phyloP scores from a whole-genome alignment of 768 basidiomycete genomes.

The Collybia sordida region DNA sequence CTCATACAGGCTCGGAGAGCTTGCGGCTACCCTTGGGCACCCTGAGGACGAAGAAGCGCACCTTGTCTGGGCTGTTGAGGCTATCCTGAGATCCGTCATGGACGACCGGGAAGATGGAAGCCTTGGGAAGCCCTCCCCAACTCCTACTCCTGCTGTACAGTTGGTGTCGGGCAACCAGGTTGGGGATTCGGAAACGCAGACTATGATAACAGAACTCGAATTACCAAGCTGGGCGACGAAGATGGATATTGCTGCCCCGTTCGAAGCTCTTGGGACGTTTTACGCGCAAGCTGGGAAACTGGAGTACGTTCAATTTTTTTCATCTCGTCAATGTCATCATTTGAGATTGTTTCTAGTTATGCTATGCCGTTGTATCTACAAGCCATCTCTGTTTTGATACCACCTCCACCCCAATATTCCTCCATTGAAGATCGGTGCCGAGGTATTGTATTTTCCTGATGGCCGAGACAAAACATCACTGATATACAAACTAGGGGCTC shows the following conservation, averaged over 20 bases:
- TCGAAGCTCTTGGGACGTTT: slow-evolving; percentile 64
- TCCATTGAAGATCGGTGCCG: slow-evolving; percentile 55
- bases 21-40: slow-evolving; percentile 32
- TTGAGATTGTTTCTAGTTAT: slow-evolving; percentile 36
- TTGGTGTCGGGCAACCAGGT: slow-evolving; percentile 6
- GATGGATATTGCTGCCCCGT: slow-evolving; percentile 63
- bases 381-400: slow-evolving; percentile 60
- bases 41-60: slow-evolving; percentile 42
- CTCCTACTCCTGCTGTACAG: background rate
- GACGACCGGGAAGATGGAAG: slow-evolving; percentile 10
- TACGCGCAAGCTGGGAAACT: slow-evolving; percentile 55
- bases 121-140: background rate
- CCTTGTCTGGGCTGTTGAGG: slow-evolving; percentile 42
- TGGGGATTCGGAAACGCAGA: slow-evolving; percentile 15
- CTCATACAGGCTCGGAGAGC: slow-evolving; percentile 43
- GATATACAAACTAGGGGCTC: slow-evolving; percentile 31
- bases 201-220: slow-evolving; percentile 49
- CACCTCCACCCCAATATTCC: slow-evolving; percentile 35
- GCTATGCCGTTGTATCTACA: slow-evolving; percentile 67
- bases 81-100: slow-evolving; percentile 36
- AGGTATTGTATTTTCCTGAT: slow-evolving; percentile 35
- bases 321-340: background rate
- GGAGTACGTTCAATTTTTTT: slow-evolving; percentile 41
- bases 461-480: background rate
- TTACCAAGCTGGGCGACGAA: slow-evolving; percentile 61